These are phyloP conservation scores for Sarocladiaceae sp. DNA, from an alignment of 2,329 filamentous ascomycete species.

Conservation along the genomic window DNA sequence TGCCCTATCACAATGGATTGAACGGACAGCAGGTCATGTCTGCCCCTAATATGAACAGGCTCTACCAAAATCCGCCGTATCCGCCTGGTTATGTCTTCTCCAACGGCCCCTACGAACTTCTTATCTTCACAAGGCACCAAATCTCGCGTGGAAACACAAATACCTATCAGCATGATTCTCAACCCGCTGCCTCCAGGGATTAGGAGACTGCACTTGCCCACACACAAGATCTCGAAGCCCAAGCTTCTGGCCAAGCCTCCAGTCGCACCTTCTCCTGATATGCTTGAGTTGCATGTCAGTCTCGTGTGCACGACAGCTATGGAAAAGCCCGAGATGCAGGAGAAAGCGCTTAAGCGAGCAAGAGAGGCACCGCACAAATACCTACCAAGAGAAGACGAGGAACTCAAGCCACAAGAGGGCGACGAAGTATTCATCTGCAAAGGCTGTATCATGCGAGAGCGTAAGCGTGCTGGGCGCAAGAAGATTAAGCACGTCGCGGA, in stretches of 20 bases:
- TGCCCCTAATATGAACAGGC: constrained; percentile 1
- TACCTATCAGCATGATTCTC: constrained; percentile 78
- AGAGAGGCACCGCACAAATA: constrained; percentile 34
- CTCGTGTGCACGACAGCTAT: constrained; percentile 93
- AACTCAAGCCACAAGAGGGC: constrained; percentile 70
- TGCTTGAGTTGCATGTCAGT: constrained; percentile 72
- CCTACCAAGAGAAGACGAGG: constrained; percentile 42
- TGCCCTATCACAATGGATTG: neutral
- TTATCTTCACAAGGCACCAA: constrained; percentile 69
- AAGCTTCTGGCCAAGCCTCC: constrained; percentile 77
- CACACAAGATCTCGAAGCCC: constrained; percentile 89
- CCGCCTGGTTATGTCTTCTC: constrained; percentile 23
- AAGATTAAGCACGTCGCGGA: constrained; percentile 92
- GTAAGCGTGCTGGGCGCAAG: constrained; percentile 86
- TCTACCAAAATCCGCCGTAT: constrained; percentile 1
- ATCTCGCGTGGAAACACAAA: constrained; percentile 94
- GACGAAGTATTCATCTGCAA: constrained; percentile 85
- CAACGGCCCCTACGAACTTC: constrained; percentile 39
- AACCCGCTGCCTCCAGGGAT: constrained; percentile 71
- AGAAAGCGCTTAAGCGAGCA: constrained; percentile 62
- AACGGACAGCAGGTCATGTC: constrained; percentile 12
- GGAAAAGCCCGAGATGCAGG: constrained; percentile 62
- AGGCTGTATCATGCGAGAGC: constrained; percentile 87
- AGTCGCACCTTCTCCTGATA: constrained; percentile 64
- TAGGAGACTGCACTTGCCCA: constrained; percentile 79